phyloP scores from a whole-genome alignment of 1,139 yeast species.

The Kodamaea sp. region DNA sequence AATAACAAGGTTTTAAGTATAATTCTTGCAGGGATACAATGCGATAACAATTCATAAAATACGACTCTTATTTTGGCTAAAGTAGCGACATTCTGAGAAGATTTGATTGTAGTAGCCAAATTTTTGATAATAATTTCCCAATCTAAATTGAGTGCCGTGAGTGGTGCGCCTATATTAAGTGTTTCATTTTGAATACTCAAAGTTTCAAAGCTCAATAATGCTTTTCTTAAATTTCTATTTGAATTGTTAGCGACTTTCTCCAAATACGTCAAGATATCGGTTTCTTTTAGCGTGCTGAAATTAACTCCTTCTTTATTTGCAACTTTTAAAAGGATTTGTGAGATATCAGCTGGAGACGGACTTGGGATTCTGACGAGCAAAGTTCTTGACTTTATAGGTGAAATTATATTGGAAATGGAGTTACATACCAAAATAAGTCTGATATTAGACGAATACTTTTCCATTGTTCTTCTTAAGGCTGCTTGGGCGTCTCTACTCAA shows the following conservation, averaged over 20 bases:
- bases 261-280: slow-evolving; percentile 40
- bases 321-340: slow-evolving; percentile 50
- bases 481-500: slow-evolving; percentile 96
- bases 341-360: slow-evolving; percentile 61
- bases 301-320: slow-evolving; percentile 55
- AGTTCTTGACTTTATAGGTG: slow-evolving; percentile 93
- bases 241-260: slow-evolving; percentile 52
- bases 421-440: slow-evolving; percentile 83
- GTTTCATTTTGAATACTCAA: slow-evolving; percentile 70
- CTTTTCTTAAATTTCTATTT: slow-evolving; percentile 72
- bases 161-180: slow-evolving; percentile 42
- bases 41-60: slow-evolving; percentile 82
- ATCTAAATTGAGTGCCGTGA: slow-evolving; percentile 53
- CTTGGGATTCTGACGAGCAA: slow-evolving; percentile 81
- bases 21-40: slow-evolving; percentile 84
- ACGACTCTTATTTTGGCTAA: slow-evolving; percentile 71
- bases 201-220: slow-evolving; percentile 80
- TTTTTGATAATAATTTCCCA: slow-evolving; percentile 79
- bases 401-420: slow-evolving; percentile 85
- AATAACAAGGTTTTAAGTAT: slow-evolving; percentile 68
- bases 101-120: slow-evolving; percentile 57
- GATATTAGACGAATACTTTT: slow-evolving; percentile 84
- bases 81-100: slow-evolving; percentile 65
- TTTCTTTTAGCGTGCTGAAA: slow-evolving; percentile 33
- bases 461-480: slow-evolving; percentile 96